phyloP scores from a whole-genome alignment of 1,284 basidiomycete species.

The Cryptococcus floricola region DNA sequence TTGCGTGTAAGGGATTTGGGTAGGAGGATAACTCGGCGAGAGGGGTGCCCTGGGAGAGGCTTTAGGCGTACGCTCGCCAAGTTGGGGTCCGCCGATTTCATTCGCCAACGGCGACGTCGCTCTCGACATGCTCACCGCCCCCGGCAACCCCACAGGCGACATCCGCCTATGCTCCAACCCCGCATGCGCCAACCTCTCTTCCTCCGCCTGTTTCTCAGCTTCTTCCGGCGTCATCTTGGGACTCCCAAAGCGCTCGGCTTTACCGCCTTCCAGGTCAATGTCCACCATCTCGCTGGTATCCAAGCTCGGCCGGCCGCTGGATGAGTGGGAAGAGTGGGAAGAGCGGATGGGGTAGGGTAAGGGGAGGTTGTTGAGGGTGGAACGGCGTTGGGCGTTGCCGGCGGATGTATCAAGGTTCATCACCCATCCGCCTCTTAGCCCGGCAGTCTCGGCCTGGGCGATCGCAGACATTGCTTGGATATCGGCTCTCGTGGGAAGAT shows the following conservation, averaged over 20 bases:
- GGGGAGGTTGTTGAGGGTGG: no score
- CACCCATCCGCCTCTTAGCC: constrained; percentile 50
- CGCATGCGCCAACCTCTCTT: constrained; percentile 31
- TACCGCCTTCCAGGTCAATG: constrained; percentile 50
- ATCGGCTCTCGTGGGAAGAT: constrained; percentile 50
- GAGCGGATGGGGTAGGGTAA: no score
- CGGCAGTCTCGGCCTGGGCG: constrained; percentile 41
- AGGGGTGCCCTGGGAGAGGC: constrained; percentile 6
- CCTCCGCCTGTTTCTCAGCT: constrained; percentile 28
- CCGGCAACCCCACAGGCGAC: constrained; percentile 16
- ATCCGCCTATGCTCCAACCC: constrained; percentile 35
- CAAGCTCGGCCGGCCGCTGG: constrained; percentile 1
- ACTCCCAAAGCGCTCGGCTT: constrained; percentile 36
- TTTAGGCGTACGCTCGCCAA: constrained; percentile 1
- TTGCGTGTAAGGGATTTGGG: constrained; percentile 13
- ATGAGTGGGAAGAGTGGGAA: not conserved
- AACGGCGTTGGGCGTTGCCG: constrained; percentile 17
- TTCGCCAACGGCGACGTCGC: no score
- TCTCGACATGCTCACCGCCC: constrained; percentile 13
- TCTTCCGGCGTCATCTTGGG: constrained; percentile 27
- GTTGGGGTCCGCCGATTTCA: no score
- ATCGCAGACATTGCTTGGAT: constrained; percentile 50
- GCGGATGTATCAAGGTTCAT: constrained; percentile 42
- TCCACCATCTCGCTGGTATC: constrained; percentile 46
- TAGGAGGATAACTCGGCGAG: constrained; percentile 6